Evolutionary conservation across 352 stramenopile genomes (phyloP).

Genomic region (Hyaloperonospora arabidopsidis): DNA sequence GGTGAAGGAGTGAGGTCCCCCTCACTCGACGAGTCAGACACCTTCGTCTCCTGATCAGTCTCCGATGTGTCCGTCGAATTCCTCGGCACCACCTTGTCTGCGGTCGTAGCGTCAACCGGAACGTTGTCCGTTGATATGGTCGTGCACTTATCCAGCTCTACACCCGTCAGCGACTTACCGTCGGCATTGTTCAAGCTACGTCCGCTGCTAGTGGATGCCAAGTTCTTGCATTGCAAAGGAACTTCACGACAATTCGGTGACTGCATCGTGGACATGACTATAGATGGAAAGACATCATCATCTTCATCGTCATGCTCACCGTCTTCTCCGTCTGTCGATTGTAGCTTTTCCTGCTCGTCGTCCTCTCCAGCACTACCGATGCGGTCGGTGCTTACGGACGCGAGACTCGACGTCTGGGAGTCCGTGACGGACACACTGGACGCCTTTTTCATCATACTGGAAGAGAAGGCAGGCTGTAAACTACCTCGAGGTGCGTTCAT

Average conservation of each 20-base stretch:
- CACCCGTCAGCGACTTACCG: conserved; percentile 4
- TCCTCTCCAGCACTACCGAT: conserved; percentile 25
- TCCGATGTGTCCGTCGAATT: too few relatives aligned
- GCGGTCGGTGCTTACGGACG: conserved; percentile 22
- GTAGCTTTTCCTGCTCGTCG: conserved; percentile 24
- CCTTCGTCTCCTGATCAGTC: conserved; percentile 2
- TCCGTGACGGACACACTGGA: conserved; percentile 29
- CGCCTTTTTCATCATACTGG: conserved; percentile 59
- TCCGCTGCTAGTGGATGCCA: conserved; percentile 12
- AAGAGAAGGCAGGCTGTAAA: conserved; percentile 45
- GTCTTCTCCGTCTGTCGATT: background rate
- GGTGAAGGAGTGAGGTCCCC: conserved; percentile 12
- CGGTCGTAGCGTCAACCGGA: background rate
- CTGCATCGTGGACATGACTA: conserved; percentile 18
- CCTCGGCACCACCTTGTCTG: too few relatives aligned
- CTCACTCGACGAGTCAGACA: conserved; percentile 4
- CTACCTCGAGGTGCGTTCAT: conserved; percentile 55
- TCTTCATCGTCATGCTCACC: conserved; percentile 24
- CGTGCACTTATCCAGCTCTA: conserved; percentile 31
- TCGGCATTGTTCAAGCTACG: too few relatives aligned
- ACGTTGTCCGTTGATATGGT: conserved; percentile 23
- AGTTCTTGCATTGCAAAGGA: conserved; percentile 7
- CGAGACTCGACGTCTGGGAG: conserved; percentile 22
- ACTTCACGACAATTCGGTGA: conserved; percentile 4
- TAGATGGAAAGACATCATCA: conserved; percentile 19